Base-by-base conservation (phyloP, 495 filamentous ascomycete genomes). In the Hyaloscypha variabilis region DNA sequence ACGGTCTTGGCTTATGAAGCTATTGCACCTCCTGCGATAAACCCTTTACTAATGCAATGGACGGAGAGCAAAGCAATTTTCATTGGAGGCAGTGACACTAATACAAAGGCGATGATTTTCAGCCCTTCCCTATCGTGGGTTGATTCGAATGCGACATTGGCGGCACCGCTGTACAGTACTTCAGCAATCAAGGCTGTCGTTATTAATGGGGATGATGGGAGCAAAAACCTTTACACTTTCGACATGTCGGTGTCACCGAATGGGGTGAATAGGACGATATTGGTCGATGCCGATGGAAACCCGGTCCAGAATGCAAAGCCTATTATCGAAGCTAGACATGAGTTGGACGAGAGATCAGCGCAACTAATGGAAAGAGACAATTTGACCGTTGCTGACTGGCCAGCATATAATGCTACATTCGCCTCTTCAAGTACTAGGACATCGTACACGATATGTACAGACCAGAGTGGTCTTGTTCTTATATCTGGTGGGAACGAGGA, bases 211-310 rank as follows among this genome's bases (percentile, higher is more conserved):
- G 84, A 87, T 49, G 91, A 96, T 71, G 91, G 87, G 5, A 93
- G 90, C 75, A 95, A 93, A 73, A 81, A 92, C n/a, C 78, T 98
- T 14, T 85, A 93, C 67, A 85, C 85, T 1, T 98, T 93, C 73
- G 87, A 97, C 71, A 85, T 94, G 82, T 83, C 78, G 14, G 79
- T 79, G 13, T 87, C 86, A 3, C 94, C 96, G n/a, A 95, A 97
- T 73, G 72, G 78, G 10, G 90, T 97, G 51, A 84, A 85, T 23
- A 86, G 88, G 58, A 82, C 86, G 6, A 83, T 88, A 8, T 70
- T 96, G 17, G 66, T 79, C 26, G 75, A 72, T 61, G 75, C 68
- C 8, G 64, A 74, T 67, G 88, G 68, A 77, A 64, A 65, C 70
- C 83, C 42, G 63, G 75, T 46, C 72, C 80, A 13, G 68, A 79